Conservation (phyloP, 1,284 basidiomycete genomes). For the Malassezia psittaci region DNA sequence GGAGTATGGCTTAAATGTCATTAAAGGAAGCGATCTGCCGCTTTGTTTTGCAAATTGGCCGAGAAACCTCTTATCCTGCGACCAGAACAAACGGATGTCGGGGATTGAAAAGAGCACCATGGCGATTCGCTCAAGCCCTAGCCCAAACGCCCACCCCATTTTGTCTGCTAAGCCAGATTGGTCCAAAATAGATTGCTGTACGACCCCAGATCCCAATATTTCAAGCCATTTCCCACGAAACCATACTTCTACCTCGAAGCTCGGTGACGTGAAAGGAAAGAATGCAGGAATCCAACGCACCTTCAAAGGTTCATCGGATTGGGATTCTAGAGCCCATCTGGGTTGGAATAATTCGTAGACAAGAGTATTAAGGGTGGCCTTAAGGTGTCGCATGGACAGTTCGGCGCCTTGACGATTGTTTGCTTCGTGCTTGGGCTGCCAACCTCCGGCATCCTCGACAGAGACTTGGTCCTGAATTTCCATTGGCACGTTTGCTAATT, state of each 20-base stretch:
- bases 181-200: conserved; percentile 76
- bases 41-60: conserved; percentile 59
- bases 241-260: conserved; percentile 94
- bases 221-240: conserved; percentile 95
- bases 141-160: conserved; percentile 94
- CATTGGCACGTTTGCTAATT: conserved; percentile 54
- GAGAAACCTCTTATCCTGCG: conserved; percentile 72
- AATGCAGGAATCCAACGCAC: conserved; percentile 96
- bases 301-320: conserved; percentile 57
- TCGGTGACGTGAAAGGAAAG: conserved; percentile 95
- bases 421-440: conserved; percentile 66
- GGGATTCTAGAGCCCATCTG: conserved; percentile 46
- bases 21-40: conserved; percentile 56
- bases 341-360: conserved; percentile 66
- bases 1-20: conserved; percentile 45
- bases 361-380: conserved; percentile 79
- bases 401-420: conserved; percentile 48
- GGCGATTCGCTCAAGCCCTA: conserved; percentile 91
- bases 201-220: conserved; percentile 86
- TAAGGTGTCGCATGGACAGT: conserved; percentile 71
- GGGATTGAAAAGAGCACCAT: conserved; percentile 97
- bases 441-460: conserved; percentile 62
- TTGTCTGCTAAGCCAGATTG: conserved; percentile 58
- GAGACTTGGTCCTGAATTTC: conserved; percentile 75
- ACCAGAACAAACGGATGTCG: conserved; percentile 99